Conservation (phyloP, 768 basidiomycete species). For the Mycena haematopus region DNA sequence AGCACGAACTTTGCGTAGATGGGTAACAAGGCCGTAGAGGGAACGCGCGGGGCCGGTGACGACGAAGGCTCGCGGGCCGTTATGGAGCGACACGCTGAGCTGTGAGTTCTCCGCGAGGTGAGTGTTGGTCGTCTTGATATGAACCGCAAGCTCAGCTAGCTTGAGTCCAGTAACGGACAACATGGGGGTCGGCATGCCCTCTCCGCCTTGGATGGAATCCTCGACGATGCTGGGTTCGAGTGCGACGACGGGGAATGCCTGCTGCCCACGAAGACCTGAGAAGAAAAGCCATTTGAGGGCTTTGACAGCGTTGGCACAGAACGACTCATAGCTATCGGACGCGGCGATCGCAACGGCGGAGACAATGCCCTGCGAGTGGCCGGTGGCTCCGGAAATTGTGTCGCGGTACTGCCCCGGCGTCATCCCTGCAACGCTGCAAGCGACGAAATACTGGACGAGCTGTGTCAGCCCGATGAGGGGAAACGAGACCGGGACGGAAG, state of each 20-base stretch:
- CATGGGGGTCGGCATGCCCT: constrained; percentile 95
- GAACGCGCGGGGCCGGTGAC: constrained; percentile 91
- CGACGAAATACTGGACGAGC: constrained; percentile 88
- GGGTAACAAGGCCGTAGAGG: constrained; percentile 93
- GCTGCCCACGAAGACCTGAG: constrained; percentile 90
- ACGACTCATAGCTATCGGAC: constrained; percentile 76
- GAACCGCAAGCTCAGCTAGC: constrained; percentile 76
- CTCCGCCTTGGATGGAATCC: constrained; percentile 90
- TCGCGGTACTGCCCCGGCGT: constrained; percentile 82
- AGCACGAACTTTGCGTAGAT: constrained; percentile 88
- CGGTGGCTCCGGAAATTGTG: constrained; percentile 85
- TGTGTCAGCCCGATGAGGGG: constrained; percentile 97
- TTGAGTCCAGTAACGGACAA: constrained; percentile 84
- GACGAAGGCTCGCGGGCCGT: constrained; percentile 90
- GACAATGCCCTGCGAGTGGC: constrained; percentile 97
- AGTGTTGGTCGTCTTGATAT: constrained; percentile 87
- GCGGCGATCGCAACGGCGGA: constrained; percentile 91
- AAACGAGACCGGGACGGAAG: constrained; percentile 91
- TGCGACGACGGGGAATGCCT: constrained; percentile 91
- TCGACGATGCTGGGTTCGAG: constrained; percentile 88
- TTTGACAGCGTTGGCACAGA: constrained; percentile 77
- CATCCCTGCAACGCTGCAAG: constrained; percentile 75
- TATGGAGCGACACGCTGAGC: constrained; percentile 88
- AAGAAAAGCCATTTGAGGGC: constrained; percentile 93
- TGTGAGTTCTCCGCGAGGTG: constrained; percentile 82